Percentiles rank a stretch among this genome's conserved stretches.
Evolutionary conservation across 2,329 filamentous ascomycete species (phyloP).

Genomic region (Pyrenochaeta sp.): DNA sequence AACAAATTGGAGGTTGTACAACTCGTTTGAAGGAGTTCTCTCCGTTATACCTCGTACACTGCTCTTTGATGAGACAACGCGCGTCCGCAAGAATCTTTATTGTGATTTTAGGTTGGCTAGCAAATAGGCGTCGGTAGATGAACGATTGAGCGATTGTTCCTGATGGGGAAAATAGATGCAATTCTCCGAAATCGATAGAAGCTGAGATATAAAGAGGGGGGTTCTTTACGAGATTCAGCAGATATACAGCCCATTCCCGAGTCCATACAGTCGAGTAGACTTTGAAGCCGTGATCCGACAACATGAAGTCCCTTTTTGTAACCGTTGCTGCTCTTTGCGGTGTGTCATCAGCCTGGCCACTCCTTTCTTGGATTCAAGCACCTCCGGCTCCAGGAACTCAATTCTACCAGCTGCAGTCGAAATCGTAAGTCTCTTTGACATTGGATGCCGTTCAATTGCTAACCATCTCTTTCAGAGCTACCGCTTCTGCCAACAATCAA

Average conservation of each 20-base stretch:
- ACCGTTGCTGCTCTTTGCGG: constrained; percentile 25
- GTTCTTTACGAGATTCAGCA: background rate
- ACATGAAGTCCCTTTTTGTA: constrained; percentile 31
- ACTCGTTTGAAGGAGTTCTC: background rate
- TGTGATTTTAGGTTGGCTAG: background rate
- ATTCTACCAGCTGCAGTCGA: constrained; percentile 37
- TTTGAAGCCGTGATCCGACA: background rate
- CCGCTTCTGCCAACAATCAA: constrained; percentile 30
- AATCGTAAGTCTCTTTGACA: constrained; percentile 26
- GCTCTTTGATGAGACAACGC: constrained; percentile 13
- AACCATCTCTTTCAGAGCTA: constrained; percentile 13
- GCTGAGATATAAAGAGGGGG: background rate
- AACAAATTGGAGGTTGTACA: background rate
- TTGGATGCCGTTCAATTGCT: background rate
- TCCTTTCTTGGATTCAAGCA: constrained; percentile 17
- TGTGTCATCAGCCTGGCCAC: constrained; percentile 29
- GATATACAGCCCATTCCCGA: constrained; percentile 1
- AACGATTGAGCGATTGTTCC: constrained; percentile 3
- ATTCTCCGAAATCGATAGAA: background rate
- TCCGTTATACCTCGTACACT: background rate
- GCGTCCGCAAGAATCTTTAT: constrained; percentile 4
- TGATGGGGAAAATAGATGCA: background rate
- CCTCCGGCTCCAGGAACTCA: constrained; percentile 30
- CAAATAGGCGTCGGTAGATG: background rate
- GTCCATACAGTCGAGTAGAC: background rate